A percentile compares a stretch with the other conserved stretches of the same genome.
Evolutionary conservation across 2,329 filamentous ascomycete species (phyloP).

Genomic region (Alternaria tenuissima): DNA sequence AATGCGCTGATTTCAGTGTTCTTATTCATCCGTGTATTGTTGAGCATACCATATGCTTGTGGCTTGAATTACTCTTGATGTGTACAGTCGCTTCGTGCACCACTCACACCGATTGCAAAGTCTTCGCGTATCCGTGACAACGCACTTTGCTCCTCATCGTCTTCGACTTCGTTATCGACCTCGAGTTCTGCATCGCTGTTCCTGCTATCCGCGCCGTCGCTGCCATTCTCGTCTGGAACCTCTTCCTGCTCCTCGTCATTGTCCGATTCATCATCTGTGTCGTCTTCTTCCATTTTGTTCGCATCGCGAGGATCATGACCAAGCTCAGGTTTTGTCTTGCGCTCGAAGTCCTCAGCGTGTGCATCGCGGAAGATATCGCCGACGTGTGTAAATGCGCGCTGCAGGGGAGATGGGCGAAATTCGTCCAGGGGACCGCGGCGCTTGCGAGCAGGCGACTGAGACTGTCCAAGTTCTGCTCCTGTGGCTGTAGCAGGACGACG

Average conservation of each 20-base stretch:
- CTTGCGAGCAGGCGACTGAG: conserved; percentile 24
- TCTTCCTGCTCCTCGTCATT: conserved; percentile 10
- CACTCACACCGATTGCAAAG: conserved; percentile 20
- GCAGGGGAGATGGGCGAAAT: conserved; percentile 44
- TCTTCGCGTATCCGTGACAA: conserved; percentile 24
- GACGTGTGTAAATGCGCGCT: conserved; percentile 60
- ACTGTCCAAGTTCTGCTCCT: conserved; percentile 28
- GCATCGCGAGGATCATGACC: conserved; percentile 39
- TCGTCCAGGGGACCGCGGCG: conserved; percentile 32
- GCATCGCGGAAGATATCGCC: conserved; percentile 79
- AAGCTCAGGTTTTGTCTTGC: conserved; percentile 67
- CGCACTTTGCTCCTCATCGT: conserved; percentile 25
- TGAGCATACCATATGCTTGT: neutral
- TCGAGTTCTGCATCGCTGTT: conserved; percentile 1
- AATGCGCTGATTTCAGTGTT: neutral
- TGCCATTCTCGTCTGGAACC: neutral
- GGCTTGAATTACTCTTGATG: neutral
- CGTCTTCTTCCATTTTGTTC: conserved; percentile 45
- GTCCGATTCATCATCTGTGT: conserved; percentile 26
- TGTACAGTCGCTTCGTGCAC: conserved; percentile 6
- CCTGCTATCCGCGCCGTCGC: neutral
- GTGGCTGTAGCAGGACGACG: conserved; percentile 27
- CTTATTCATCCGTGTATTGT: neutral
- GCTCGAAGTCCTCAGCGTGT: conserved; percentile 91
- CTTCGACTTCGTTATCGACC: conserved; percentile 12